Conservation (phyloP, 2,329 filamentous ascomycete species). For the Trichoderma semiorbis region DNA sequence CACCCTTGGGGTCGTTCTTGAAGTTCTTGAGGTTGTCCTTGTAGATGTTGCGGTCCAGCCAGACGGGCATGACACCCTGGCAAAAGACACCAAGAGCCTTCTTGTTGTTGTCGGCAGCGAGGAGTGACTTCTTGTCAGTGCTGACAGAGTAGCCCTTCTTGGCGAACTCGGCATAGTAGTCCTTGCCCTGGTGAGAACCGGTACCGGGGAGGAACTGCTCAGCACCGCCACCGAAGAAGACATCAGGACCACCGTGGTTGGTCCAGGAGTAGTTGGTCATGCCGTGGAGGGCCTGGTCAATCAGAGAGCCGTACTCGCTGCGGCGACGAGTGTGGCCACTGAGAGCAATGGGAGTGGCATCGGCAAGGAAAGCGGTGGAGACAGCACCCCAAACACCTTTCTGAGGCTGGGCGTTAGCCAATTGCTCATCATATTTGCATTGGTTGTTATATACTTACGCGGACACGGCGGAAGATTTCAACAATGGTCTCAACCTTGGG, state of each 20-base stretch:
- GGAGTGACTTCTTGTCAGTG: conserved; percentile 70
- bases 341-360: conserved; percentile 77
- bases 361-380: conserved; percentile 75
- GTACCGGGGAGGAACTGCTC: conserved; percentile 71
- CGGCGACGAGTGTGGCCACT: conserved; percentile 70
- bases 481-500: conserved; percentile 83
- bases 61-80: conserved; percentile 71
- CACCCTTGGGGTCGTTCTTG: conserved; percentile 67
- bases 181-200: conserved; percentile 63
- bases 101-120: conserved; percentile 52
- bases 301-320: conserved; percentile 64
- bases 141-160: conserved; percentile 69
- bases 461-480: conserved; percentile 70
- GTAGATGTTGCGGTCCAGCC: conserved; percentile 84
- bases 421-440: conserved; percentile 11
- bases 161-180: conserved; percentile 76
- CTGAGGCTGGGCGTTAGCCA: conserved; percentile 23
- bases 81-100: conserved; percentile 76
- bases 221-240: conserved; percentile 77
- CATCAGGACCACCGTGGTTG: conserved; percentile 68
- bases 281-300: conserved; percentile 74
- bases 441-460: conserved; percentile 42
- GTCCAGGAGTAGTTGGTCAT: conserved; percentile 81
- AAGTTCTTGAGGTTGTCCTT: conserved; percentile 62
- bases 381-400: conserved; percentile 62